Percentiles rank a stretch among this genome's conserved stretches.
Conservation (phyloP, 495 filamentous ascomycete genomes). For the Annulohypoxylon maeteangense region DNA sequence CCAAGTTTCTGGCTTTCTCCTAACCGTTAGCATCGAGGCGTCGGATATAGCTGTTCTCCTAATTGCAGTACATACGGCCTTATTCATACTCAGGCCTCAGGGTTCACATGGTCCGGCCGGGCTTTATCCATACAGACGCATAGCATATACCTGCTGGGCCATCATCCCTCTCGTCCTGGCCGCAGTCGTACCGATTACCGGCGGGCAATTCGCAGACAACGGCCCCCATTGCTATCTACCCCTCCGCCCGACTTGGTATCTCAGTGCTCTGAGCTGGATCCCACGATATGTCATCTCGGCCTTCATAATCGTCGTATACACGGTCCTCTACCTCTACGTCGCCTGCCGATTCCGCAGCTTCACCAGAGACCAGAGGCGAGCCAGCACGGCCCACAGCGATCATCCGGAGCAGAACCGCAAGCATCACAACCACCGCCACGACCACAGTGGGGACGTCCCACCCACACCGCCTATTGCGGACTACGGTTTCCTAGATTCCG, state of each 20-base stretch:
- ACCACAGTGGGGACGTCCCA: slow-evolving; percentile 40
- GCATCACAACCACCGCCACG: slow-evolving; percentile 15
- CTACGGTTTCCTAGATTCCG: slow-evolving; percentile 54
- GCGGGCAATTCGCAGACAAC: slow-evolving; percentile 62
- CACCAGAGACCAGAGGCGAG: slow-evolving; percentile 44
- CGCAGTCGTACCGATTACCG: slow-evolving; percentile 71
- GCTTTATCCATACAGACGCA: slow-evolving; percentile 70
- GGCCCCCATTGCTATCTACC: slow-evolving; percentile 76
- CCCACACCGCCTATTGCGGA: slow-evolving; percentile 53
- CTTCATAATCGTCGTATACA: slow-evolving; percentile 69
- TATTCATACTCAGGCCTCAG: slow-evolving; percentile 71
- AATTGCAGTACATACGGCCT: slow-evolving; percentile 75
- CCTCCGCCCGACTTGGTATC: slow-evolving; percentile 69
- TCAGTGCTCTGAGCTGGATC: slow-evolving; percentile 73
- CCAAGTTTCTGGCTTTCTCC: slow-evolving; percentile 73
- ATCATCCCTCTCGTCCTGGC: slow-evolving; percentile 67
- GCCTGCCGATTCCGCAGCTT: slow-evolving; percentile 45
- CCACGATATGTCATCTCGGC: slow-evolving; percentile 76
- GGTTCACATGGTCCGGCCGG: slow-evolving; percentile 56
- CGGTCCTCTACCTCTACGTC: slow-evolving; percentile 75
- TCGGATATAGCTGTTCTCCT: slow-evolving; percentile 75
- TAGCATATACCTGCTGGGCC: slow-evolving; percentile 65
- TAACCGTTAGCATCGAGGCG: slow-evolving; percentile 71
- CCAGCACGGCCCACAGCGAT: slow-evolving; percentile 33
- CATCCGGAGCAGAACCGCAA: slow-evolving; percentile 3